Conservation (phyloP, 2,329 filamentous ascomycete species). For the Pseudogymnoascus sp. region DNA sequence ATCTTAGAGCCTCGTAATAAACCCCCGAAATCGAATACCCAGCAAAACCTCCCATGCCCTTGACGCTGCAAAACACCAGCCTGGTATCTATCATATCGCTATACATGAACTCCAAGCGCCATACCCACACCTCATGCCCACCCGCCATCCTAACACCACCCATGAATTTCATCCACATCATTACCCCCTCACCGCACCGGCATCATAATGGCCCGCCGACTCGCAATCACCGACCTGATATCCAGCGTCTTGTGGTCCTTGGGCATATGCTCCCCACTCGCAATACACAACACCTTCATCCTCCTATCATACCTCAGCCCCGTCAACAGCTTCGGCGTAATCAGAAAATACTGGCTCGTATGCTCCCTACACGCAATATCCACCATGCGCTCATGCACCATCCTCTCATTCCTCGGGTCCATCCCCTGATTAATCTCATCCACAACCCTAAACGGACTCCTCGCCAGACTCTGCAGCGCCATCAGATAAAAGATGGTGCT, state of each 20-base stretch:
- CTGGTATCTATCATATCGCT: slow-evolving; percentile 6
- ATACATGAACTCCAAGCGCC: slow-evolving; percentile 4
- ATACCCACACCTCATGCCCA: not conserved
- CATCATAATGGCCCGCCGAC: slow-evolving; percentile 21
- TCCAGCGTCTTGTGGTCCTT: slow-evolving; percentile 33
- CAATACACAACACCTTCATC: slow-evolving; percentile 92
- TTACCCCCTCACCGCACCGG: not conserved
- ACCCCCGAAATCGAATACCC: not conserved
- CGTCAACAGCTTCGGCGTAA: slow-evolving; percentile 89
- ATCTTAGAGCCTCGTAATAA: not conserved
- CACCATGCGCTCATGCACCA: slow-evolving; percentile 97
- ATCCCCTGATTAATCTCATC: slow-evolving; percentile 99
- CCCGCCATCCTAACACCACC: not conserved
- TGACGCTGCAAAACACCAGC: not conserved
- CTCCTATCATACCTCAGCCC: slow-evolving; percentile 78
- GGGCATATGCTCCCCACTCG: slow-evolving; percentile 72
- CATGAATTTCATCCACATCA: not conserved
- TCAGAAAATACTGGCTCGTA: slow-evolving; percentile 85
- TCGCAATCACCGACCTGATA: slow-evolving; percentile 24
- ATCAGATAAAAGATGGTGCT: slow-evolving; percentile 99
- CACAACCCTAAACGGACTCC: slow-evolving; percentile 93
- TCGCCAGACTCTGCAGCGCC: slow-evolving; percentile 88
- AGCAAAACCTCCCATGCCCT: not conserved
- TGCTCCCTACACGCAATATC: slow-evolving; percentile 87
- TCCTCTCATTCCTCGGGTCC: slow-evolving; percentile 96